phyloP scores from a whole-genome alignment of 2,329 filamentous ascomycete species.

The Pseudogymnoascus sp. region DNA sequence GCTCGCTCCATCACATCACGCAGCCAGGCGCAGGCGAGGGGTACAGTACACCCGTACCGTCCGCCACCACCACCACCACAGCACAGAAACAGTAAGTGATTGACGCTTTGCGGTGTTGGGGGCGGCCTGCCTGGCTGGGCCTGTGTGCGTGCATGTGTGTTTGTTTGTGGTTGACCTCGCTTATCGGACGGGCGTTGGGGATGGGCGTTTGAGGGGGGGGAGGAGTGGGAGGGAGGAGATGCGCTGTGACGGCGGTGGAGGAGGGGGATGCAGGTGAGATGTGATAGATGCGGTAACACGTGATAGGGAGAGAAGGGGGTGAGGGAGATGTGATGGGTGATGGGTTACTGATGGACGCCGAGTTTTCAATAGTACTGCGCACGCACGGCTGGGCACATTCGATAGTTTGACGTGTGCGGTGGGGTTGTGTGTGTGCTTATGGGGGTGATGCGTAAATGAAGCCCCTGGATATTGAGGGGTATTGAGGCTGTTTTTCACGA shows the following conservation, averaged over 20 bases:
- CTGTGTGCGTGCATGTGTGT: background rate
- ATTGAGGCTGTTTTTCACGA: background rate
- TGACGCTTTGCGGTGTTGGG: too few species aligned
- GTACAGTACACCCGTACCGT: background rate
- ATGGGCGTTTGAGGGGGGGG: too few species aligned
- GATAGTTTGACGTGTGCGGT: background rate
- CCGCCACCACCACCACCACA: too few species aligned
- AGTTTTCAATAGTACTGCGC: background rate
- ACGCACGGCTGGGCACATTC: background rate
- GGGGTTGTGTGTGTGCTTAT: background rate
- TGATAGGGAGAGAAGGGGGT: background rate
- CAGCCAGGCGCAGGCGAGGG: background rate
- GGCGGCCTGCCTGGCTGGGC: too few species aligned
- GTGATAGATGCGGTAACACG: background rate
- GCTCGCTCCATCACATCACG: too few species aligned
- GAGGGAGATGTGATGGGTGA: background rate
- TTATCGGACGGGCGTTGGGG: background rate
- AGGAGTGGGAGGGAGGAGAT: background rate
- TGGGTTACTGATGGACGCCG: background rate
- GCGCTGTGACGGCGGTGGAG: background rate
- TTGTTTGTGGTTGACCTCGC: background rate
- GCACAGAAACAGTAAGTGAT: too few species aligned
- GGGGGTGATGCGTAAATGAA: too few species aligned
- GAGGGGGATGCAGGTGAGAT: background rate
- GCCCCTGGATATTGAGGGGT: background rate